Evolutionary conservation across 2,329 filamentous ascomycete species (phyloP).

Genomic region (Aspergillus fructus): DNA sequence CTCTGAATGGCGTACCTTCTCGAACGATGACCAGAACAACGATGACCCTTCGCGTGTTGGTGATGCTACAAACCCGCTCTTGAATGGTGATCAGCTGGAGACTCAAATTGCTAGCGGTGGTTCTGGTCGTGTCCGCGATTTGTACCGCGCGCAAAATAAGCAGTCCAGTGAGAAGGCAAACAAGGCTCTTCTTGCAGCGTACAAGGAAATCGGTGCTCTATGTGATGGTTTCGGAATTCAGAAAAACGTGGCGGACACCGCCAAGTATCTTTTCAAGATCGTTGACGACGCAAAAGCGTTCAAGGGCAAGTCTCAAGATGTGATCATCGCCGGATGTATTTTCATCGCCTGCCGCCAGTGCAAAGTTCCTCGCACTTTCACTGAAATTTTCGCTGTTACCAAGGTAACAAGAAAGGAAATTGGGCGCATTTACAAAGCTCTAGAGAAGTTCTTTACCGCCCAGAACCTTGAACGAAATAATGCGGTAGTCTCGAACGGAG

Average conservation of each 20-base stretch:
- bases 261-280: conserved; percentile 93
- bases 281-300: conserved; percentile 90
- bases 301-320: conserved; percentile 93
- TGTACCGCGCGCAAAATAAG: conserved; percentile 82
- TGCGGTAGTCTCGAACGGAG: conserved; percentile 51
- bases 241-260: conserved; percentile 78
- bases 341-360: conserved; percentile 96
- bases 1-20: conserved; percentile 98
- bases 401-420: conserved; percentile 97
- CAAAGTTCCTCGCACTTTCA: conserved; percentile 82
- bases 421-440: conserved; percentile 86
- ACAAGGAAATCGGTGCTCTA: conserved; percentile 84
- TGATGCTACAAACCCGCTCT: conserved; percentile 83
- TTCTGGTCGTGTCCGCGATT: conserved; percentile 67
- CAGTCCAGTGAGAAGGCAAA: conserved; percentile 77
- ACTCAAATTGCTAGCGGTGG: conserved; percentile 85
- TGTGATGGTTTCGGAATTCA: conserved; percentile 83
- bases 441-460: conserved; percentile 83
- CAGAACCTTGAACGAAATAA: conserved; percentile 62
- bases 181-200: conserved; percentile 74
- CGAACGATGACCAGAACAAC: conserved; percentile 94
- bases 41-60: conserved; percentile 98
- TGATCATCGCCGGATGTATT: conserved; percentile 92
- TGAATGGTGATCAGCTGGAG: conserved; percentile 85
- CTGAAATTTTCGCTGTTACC: conserved; percentile 90